Conservation (phyloP, 192 early-diverging fungal genomes). For the Podila horticola region DNA sequence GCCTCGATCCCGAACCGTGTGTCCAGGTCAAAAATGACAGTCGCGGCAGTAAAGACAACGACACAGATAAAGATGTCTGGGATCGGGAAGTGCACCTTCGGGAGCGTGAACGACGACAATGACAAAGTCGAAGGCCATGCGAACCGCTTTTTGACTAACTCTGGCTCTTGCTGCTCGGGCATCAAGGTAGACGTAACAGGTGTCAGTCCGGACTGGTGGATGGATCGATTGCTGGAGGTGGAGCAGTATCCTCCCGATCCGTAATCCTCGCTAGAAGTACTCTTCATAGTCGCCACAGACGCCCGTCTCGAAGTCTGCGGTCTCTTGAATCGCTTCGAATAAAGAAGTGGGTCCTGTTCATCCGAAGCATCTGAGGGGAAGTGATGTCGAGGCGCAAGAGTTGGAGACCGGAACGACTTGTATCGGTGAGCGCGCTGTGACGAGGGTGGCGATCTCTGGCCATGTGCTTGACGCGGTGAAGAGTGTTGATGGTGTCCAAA, state of each 20-base stretch:
- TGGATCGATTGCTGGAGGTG: background rate
- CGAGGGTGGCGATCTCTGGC: background rate
- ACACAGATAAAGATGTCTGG: conserved; percentile 51
- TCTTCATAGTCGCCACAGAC: background rate
- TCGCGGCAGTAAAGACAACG: conserved; percentile 39
- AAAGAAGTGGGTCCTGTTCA: conserved; percentile 18
- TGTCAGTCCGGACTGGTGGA: background rate
- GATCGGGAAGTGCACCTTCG: conserved; percentile 43
- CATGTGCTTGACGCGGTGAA: conserved; percentile 9
- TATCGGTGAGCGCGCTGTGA: conserved; percentile 12
- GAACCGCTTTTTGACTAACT: background rate
- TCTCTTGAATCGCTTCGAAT: background rate
- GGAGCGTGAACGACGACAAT: background rate
- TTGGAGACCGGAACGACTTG: conserved; percentile 20
- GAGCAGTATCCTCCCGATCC: background rate
- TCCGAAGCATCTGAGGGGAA: background rate
- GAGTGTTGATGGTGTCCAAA: conserved; percentile 12
- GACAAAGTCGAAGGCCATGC: background rate
- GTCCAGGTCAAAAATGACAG: conserved; percentile 36
- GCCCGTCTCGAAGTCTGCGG: background rate
- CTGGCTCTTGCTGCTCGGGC: background rate
- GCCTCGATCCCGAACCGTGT: conserved; percentile 29
- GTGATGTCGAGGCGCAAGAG: background rate
- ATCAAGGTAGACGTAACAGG: background rate
- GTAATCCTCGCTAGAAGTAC: background rate